A percentile compares a stretch with the other conserved stretches of the same genome.
These are phyloP conservation scores for Neocatenulostroma microsporum DNA, from an alignment of 2,329 filamentous ascomycete genomes.

Conservation along the genomic window DNA sequence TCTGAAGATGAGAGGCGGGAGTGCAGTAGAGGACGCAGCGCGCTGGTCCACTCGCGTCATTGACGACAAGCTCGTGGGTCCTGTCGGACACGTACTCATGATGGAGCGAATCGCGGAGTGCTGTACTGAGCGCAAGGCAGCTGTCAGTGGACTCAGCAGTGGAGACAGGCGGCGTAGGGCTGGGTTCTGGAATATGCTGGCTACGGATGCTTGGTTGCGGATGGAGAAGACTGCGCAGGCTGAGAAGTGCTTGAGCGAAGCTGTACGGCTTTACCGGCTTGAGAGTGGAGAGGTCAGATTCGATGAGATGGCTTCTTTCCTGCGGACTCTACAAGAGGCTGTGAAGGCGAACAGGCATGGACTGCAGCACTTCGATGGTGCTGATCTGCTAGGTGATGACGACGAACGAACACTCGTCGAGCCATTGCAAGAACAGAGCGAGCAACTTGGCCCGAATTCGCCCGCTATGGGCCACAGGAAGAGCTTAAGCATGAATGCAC, in stretches of 20 bases:
- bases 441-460: slow-evolving; percentile 25
- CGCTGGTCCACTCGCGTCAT: slow-evolving; percentile 75
- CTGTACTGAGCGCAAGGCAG: slow-evolving; percentile 62
- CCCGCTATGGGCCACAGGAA: slow-evolving; percentile 34
- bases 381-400: slow-evolving; percentile 29
- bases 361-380: slow-evolving; percentile 29
- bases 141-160: slow-evolving; percentile 57
- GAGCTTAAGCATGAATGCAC: slow-evolving; percentile 32
- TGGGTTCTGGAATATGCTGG: slow-evolving; percentile 78
- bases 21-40: slow-evolving; percentile 76
- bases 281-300: slow-evolving; percentile 30
- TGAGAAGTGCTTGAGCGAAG: slow-evolving; percentile 66
- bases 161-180: slow-evolving; percentile 74
- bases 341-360: slow-evolving; percentile 39
- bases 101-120: slow-evolving; percentile 80
- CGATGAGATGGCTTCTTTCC: slow-evolving; percentile 52
- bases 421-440: slow-evolving; percentile 27
- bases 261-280: slow-evolving; percentile 44
- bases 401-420: slow-evolving; percentile 21
- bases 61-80: slow-evolving; percentile 67
- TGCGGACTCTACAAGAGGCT: slow-evolving; percentile 60
- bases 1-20: slow-evolving; percentile 68
- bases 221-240: slow-evolving; percentile 71
- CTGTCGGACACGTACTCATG: slow-evolving; percentile 70
- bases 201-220: slow-evolving; percentile 74